Conservation (phyloP, 106 monocot species). For the Acorus gramineus region DNA sequence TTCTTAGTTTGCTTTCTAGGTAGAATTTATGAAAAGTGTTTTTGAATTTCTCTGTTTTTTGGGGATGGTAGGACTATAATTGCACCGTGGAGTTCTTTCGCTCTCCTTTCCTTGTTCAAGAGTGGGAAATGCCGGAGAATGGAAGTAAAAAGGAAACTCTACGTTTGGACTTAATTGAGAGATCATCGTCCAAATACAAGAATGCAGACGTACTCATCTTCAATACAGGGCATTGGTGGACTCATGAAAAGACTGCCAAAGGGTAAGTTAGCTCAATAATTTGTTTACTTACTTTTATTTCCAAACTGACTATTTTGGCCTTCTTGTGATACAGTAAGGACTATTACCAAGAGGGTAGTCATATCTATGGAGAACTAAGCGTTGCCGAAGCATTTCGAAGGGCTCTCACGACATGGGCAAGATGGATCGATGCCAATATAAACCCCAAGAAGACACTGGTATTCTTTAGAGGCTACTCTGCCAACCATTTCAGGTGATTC, state of each 20-base stretch:
- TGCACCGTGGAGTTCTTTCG: conserved; percentile 39
- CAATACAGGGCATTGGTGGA: conserved; percentile 32
- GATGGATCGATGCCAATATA: conserved; percentile 29
- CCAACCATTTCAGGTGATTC: conserved; percentile 34
- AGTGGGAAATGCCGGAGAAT: conserved; percentile 7
- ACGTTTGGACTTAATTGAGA: conserved; percentile 14
- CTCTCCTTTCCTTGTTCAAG: conserved; percentile 37
- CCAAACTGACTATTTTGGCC: neutral
- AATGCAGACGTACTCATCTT: conserved; percentile 21
- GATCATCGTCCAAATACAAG: conserved; percentile 7
- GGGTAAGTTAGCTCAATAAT: conserved; percentile 13
- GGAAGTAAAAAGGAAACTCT: conserved; percentile 27
- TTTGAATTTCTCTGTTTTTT: neutral
- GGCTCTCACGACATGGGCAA: conserved; percentile 38
- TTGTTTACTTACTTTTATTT: neutral
- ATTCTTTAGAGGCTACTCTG: conserved; percentile 45
- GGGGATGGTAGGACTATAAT: conserved; percentile 21
- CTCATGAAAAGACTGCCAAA: conserved; percentile 37
- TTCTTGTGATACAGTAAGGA: conserved; percentile 23
- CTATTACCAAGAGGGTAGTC: conserved; percentile 35
- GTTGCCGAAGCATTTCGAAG: conserved; percentile 24
- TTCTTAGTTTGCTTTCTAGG: no score
- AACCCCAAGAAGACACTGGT: conserved; percentile 14
- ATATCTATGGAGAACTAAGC: conserved; percentile 24
- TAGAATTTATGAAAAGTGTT: no score